Evolutionary conservation across 208 protist species (phyloP).

Genomic region (Endotrypanum monterogeii): DNA sequence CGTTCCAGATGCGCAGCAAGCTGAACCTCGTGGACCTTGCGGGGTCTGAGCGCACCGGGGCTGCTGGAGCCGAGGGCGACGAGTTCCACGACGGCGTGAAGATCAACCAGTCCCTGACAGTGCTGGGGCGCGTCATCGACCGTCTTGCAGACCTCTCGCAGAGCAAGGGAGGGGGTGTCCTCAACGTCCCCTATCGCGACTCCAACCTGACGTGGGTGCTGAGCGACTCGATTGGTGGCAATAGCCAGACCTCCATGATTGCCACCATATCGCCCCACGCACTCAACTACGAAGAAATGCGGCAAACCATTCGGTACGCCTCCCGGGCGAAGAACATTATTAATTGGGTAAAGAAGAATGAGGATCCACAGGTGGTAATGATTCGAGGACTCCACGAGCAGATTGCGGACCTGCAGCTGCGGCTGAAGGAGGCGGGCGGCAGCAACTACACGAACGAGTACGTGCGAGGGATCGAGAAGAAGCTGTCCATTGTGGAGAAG

Average conservation of each 20-base stretch:
- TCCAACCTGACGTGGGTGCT: constrained; percentile 89
- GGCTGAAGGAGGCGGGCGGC: constrained; percentile 58
- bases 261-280: constrained; percentile 91
- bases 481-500: constrained; percentile 43
- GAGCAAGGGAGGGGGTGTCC: constrained; percentile 48
- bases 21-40: constrained; percentile 95
- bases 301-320: constrained; percentile 92
- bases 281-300: constrained; percentile 93
- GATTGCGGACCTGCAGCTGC: constrained; percentile 59
- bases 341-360: constrained; percentile 90
- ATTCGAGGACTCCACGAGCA: constrained; percentile 58
- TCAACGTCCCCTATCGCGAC: constrained; percentile 55
- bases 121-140: constrained; percentile 91
- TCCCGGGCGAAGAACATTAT: constrained; percentile 92
- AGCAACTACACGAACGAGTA: constrained; percentile 73
- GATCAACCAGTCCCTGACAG: constrained; percentile 94
- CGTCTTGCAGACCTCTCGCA: constrained; percentile 77
- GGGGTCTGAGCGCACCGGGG: constrained; percentile 86
- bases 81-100: constrained; percentile 81
- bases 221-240: constrained; percentile 91
- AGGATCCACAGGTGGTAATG: constrained; percentile 85
- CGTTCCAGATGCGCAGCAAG: constrained; percentile 64
- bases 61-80: constrained; percentile 58
- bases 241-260: constrained; percentile 95
- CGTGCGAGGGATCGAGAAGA: constrained; percentile 50